phyloP scores from a whole-genome alignment of 2,329 filamentous ascomycete genomes.

The Botrytis sinoallii region DNA sequence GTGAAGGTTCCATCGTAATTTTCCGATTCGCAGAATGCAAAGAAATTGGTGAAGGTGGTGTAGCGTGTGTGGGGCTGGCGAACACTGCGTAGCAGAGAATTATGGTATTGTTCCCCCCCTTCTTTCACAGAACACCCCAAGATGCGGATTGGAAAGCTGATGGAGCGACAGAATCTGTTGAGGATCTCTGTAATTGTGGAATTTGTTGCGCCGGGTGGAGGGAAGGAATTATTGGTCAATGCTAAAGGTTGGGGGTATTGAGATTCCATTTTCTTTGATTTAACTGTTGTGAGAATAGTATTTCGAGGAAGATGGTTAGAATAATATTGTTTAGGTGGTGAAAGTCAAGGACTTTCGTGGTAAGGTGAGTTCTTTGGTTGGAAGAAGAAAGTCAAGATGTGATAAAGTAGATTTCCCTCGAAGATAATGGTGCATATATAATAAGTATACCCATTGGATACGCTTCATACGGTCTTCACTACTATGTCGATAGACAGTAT shows the following conservation, averaged over 20 bases:
- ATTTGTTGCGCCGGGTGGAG: not conserved
- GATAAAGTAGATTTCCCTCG: not conserved
- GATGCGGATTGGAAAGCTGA: not conserved
- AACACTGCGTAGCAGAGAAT: not conserved
- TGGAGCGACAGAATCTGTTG: not conserved
- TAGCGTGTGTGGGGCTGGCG: not conserved
- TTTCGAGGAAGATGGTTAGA: fast-evolving
- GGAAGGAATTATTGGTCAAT: not conserved
- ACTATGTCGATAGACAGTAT: not conserved
- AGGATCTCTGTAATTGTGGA: not conserved
- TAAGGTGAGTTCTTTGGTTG: not conserved
- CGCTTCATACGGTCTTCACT: not conserved
- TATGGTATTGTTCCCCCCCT: not conserved
- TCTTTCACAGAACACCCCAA: not conserved
- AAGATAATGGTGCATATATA: not conserved
- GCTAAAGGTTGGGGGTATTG: not conserved
- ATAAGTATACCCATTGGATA: not conserved
- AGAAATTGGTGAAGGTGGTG: not conserved
- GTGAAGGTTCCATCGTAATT: not conserved
- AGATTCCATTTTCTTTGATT: not conserved
- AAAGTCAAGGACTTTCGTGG: not conserved
- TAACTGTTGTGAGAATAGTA: not conserved
- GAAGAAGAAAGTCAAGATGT: not conserved
- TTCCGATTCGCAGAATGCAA: not conserved
- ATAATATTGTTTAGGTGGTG: fast-evolving